Conservation (phyloP, 495 filamentous ascomycete species). For the Aspergillus homomorphus region DNA sequence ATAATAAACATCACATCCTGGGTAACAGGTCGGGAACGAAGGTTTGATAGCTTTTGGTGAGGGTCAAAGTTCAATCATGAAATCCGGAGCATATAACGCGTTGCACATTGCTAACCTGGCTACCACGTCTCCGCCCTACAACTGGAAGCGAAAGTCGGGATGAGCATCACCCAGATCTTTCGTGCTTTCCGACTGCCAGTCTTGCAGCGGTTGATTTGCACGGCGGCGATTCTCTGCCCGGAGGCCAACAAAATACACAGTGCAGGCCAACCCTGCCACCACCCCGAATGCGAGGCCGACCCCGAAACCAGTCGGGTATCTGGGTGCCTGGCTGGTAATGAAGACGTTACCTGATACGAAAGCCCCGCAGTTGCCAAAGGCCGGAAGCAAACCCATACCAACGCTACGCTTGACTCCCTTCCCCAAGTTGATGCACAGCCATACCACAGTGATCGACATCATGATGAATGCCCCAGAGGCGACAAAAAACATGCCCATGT, state of each 20-base stretch:
- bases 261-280: conserved; percentile 43
- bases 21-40: too few relatives aligned
- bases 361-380: conserved; percentile 52
- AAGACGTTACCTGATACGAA: conserved; percentile 55
- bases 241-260: conserved; percentile 42
- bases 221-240: conserved; percentile 43
- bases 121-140: background rate
- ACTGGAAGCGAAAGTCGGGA: conserved; percentile 50
- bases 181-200: conserved; percentile 42
- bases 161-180: conserved; percentile 60
- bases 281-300: conserved; percentile 48
- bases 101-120: too few relatives aligned
- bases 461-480: conserved; percentile 46
- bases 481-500: conserved; percentile 49
- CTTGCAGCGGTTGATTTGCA: conserved; percentile 45
- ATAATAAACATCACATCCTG: too few relatives aligned
- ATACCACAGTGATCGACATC: conserved; percentile 46
- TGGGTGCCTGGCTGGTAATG: conserved; percentile 44
- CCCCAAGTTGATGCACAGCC: conserved; percentile 54
- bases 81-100: background rate
- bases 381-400: conserved; percentile 49
- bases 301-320: conserved; percentile 49
- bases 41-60: too few relatives aligned
- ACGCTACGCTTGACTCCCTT: conserved; percentile 59
- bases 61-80: too few relatives aligned